Base-by-base conservation (phyloP, 208 protist genomes). In the Trypanosoma brucei region DNA sequence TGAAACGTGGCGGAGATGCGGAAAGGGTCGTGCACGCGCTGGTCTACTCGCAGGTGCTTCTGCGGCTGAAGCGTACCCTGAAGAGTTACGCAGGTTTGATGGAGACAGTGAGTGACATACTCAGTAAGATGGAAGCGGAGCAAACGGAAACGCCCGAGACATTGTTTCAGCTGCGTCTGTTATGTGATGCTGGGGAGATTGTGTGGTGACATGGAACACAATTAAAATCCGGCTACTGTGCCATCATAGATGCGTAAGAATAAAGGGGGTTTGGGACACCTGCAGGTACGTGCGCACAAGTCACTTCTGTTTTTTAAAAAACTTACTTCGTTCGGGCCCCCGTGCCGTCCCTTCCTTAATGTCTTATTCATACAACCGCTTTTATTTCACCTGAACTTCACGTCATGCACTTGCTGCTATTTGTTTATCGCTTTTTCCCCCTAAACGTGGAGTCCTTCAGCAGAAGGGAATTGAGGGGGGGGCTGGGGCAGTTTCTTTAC, bases 31-130 rank as follows among this genome's bases (percentile, higher is more conserved):
- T 75, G 5, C 45, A 55, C 34, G 57, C 62, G 30, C 34, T 75
- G 50, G 37, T 75, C 3, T 53, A 30, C 30, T 75, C 69, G 2
- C 69, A 75, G 46, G 39, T 75, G 7, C 48, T 75, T 9, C 9
- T 75, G 11, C 54, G 69, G 8, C 44, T 69, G 35, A 9, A 34
- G 33, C 22, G 13, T 33, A 54, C 69, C 48, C 9, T 72, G 34
- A 50, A 59, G 13, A 55, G 39, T 22, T 72, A 65, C 46, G 31
- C 37, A n/a, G 67, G 54, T 3, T 59, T 72, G 48, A 1, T n/a
- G 34, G 59, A 49, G 9, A 37, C 53, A 0, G 37, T 72, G 0
- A 3, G 6, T 5, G 46, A 59, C 22, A 36, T 72, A 30, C 35
- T 72, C 2, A 54, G 59, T 38, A 3, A 37, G 7, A 11, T 66